Percentiles rank a stretch among this genome's conserved stretches.
These are phyloP conservation scores for Aspergillus novofumigatus DNA, from an alignment of 2,329 filamentous ascomycete species.

Conservation along the genomic window DNA sequence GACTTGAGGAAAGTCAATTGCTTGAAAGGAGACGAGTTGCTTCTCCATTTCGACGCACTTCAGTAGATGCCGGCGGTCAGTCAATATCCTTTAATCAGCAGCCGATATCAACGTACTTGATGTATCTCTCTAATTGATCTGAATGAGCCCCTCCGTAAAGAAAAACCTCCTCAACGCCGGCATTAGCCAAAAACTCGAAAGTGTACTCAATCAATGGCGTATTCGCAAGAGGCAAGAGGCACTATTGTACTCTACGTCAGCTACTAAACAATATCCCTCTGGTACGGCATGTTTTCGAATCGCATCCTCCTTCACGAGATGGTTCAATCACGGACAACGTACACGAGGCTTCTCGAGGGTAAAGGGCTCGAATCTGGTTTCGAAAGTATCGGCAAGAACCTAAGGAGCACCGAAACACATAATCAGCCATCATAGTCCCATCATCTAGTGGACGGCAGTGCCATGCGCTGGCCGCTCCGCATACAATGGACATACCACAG, in stretches of 20 bases:
- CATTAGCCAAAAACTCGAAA: slow-evolving; percentile 90
- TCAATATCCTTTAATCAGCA: background rate
- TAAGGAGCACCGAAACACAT: slow-evolving; percentile 32
- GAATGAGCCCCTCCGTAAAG: slow-evolving; percentile 87
- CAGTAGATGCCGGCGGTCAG: slow-evolving; percentile 1
- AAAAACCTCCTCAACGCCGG: slow-evolving; percentile 89
- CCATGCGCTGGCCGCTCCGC: background rate
- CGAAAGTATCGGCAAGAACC: slow-evolving; percentile 92
- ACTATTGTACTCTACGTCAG: slow-evolving; percentile 49
- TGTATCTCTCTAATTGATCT: slow-evolving; percentile 80
- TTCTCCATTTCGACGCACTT: slow-evolving; percentile 68
- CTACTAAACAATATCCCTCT: background rate
- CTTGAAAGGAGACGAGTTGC: slow-evolving; percentile 72
- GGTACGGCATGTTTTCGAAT: background rate
- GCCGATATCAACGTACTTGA: slow-evolving; percentile 49
- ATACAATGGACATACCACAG: slow-evolving; percentile 48
- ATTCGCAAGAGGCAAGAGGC: slow-evolving; percentile 88
- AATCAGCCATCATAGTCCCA: slow-evolving; percentile 4
- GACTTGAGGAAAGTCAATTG: slow-evolving; percentile 81
- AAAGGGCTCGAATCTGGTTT: slow-evolving; percentile 85
- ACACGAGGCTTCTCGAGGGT: slow-evolving; percentile 84
- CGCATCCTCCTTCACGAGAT: background rate
- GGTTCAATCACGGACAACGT: slow-evolving; percentile 32
- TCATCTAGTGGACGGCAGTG: background rate
- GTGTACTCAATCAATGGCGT: slow-evolving; percentile 96